Evolutionary conservation across 1,284 basidiomycete genomes (phyloP), one percentile per base, ranked within the genome.

Genomic region (Coniophora puteana): DNA sequence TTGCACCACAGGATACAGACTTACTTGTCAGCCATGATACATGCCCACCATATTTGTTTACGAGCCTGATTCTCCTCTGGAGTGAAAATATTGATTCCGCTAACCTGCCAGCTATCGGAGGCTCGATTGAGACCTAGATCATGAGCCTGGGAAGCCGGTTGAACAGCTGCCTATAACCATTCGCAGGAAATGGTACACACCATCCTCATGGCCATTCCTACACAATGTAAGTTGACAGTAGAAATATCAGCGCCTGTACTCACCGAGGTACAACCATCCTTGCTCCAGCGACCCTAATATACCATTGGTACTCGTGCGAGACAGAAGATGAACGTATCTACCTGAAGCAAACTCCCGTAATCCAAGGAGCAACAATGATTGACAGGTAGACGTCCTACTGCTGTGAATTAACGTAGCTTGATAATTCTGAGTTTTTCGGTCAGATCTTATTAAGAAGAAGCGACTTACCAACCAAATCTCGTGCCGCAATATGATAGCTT

Each of bases 61-160:
- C 89, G 72, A 5, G 75, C 78, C 59, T 89, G 83, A 39, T 80
- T 83, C 60, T 92, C 89, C 52, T 80, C 73, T n/a, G 71, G 62
- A 5, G 77, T 75, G 54, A 91, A 90, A n/a, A 89, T 60, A 41
- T 74, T 73, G 30, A 67, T 70, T 4, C 74, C 78, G 44, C 78
- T 70, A 38, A 80, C 74, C 51, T 82, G 78, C 85, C 87, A 92
- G 43, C 75, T 78, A 29, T 85, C 79, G 11, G 88, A 78, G 51
- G 89, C 80, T 27, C 86, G 83, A 56, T 92, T 89, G 44, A 93
- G 67, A 17, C 89, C 89, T 17, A 93, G 66, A 58, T 93, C 90
- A 50, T 86, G 75, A 0, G 89, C 89, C 89, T 91, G 41, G 38
- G 47, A 41, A 33, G 36, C 21, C 25, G 28, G 29, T 21, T 40